phyloP scores from a whole-genome alignment of 768 basidiomycete genomes.

The Lactarius hengduanensis region DNA sequence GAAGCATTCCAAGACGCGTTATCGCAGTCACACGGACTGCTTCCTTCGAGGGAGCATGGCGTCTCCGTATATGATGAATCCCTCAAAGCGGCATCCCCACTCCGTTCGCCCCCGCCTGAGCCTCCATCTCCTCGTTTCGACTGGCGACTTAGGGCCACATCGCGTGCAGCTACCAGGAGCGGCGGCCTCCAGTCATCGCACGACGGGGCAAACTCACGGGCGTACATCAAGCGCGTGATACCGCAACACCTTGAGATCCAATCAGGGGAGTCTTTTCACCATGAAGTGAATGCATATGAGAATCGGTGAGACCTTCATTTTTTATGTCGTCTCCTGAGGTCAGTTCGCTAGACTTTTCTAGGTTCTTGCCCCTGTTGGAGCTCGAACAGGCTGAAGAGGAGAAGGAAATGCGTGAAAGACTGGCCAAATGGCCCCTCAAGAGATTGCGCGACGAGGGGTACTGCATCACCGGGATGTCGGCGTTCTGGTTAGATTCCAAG shows the following conservation, averaged over 20 bases:
- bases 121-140: conserved; percentile 46
- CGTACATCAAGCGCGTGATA: conserved; percentile 40
- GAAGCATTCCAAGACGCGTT: conserved; percentile 16
- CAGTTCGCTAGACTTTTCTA: conserved; percentile 28
- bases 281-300: conserved; percentile 53
- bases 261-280: conserved; percentile 44
- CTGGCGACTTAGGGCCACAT: conserved; percentile 58
- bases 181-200: conserved; percentile 23
- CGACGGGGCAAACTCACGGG: conserved; percentile 24
- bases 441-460: conserved; percentile 70
- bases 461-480: conserved; percentile 60
- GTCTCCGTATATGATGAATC: neutral
- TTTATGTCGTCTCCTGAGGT: neutral
- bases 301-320: conserved; percentile 44
- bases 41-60: neutral
- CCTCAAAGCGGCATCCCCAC: conserved; percentile 18
- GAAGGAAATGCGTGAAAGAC: conserved; percentile 56
- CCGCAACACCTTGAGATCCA: conserved; percentile 38
- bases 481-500: conserved; percentile 65
- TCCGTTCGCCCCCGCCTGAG: neutral
- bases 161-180: conserved; percentile 35
- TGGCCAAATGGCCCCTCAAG: conserved; percentile 63
- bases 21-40: neutral
- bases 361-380: conserved; percentile 48
- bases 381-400: conserved; percentile 68